Base-by-base conservation (phyloP, 495 filamentous ascomycete genomes). In the Aspergillus asperescens region DNA sequence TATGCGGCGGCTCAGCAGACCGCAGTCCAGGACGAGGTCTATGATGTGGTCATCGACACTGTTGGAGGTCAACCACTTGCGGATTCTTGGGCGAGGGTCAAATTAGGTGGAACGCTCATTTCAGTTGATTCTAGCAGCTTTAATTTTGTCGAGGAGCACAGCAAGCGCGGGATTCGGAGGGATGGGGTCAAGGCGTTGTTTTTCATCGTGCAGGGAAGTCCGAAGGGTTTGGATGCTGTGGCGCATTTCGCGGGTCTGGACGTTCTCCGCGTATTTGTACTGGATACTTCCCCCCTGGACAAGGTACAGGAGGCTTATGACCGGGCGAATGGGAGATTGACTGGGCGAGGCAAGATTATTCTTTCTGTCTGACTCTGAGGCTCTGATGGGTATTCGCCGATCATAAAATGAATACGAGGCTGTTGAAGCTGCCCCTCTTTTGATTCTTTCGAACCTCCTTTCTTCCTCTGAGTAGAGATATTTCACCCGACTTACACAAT, bases 111-210 rank as follows among this genome's bases (percentile, higher is more conserved):
- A 6, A 20, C n/a, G 23, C 37, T 72, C 25, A 48, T 72, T 7
- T 62, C 69, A 8, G 64, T 72, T 7, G 67, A 69, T 54, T 64
- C 66, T 18, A 50, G 53, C 24, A 68, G 65, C 37, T 72, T 55
- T 32, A 55, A 63, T 27, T 72, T 70, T 52, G 57, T 66, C 8
- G 35, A 55, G 15, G 56, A 76, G 69, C 67, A 76, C 78, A 12
- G 28, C 19, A 50, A 50, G 42, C 32, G 23, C 6, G 59, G 59
- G 23, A 19, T 59, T 8, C 20, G 41, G 1, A 63, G 54, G 41
- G 51, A 57, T 27, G 50, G 39, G 0, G 55, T 73, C 5, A 55
- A 59, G 5, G 64, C 63, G 3, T 46, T 62, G 31, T 70, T 65
- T 39, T 70, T 71, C 35, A 64, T 73, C 48, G 62, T 71, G 7